Evolutionary conservation across 2,329 filamentous ascomycete genomes (phyloP).

Genomic region (Kalaharituber pfeilii): DNA sequence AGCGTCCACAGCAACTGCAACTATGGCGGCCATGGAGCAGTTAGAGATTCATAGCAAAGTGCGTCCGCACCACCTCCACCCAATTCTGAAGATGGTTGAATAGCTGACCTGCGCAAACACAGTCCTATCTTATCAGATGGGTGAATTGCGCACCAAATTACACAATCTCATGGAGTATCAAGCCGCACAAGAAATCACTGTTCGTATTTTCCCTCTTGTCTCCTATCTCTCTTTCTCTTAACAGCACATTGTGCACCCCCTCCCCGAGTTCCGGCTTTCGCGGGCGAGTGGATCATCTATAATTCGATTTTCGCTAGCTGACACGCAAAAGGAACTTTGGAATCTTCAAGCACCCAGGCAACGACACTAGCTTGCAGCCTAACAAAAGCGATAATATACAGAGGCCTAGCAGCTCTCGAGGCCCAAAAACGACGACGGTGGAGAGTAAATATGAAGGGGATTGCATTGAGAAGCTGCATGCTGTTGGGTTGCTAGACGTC

Average conservation of each 20-base stretch:
- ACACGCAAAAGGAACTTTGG: conserved; percentile 68
- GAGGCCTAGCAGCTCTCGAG: conserved; percentile 17
- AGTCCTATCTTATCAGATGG: conserved; percentile 98
- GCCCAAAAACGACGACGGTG: background rate
- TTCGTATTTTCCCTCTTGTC: conserved; percentile 27
- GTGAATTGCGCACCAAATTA: conserved; percentile 77
- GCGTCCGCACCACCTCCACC: background rate
- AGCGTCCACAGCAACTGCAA: background rate
- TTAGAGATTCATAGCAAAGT: conserved; percentile 97
- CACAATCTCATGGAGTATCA: conserved; percentile 93
- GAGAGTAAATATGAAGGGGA: conserved; percentile 17
- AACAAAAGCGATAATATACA: conserved; percentile 28
- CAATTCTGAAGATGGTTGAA: background rate
- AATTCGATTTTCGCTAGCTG: too few relatives aligned
- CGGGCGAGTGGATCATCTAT: too few relatives aligned
- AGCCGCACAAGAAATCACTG: conserved; percentile 96
- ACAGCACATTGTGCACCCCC: conserved; percentile 3
- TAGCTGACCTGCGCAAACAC: conserved; percentile 10
- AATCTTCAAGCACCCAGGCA: conserved; percentile 89
- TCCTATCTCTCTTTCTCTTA: conserved; percentile 6
- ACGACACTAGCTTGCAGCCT: conserved; percentile 37
- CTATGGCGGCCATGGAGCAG: conserved; percentile 92
- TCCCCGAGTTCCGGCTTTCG: too few relatives aligned
- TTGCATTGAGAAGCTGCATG: conserved; percentile 41
- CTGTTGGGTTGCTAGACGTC: conserved; percentile 44